Evolutionary conservation across 495 filamentous ascomycete species (phyloP), one percentile per base, ranked within the genome.

Genomic region (Trichoderma asperelloides): DNA sequence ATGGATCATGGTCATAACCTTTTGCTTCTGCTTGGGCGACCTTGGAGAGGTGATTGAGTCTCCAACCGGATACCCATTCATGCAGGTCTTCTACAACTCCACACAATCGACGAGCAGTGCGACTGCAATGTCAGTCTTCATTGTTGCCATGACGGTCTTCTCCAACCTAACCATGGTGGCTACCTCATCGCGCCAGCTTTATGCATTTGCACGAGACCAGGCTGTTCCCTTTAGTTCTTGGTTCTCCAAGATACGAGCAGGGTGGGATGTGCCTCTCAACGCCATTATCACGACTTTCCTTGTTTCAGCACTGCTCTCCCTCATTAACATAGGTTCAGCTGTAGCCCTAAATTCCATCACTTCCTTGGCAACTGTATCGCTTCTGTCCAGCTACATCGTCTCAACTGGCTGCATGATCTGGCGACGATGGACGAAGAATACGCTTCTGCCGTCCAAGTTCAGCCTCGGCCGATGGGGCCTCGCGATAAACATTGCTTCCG

Each of bases 191-290:
- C 78, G 87, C 25, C 79, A 84, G 62, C 76, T 76, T 15, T 89
- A 83, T 82, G 79, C 86, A 1, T 89, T 89, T 70, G 85, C 87
- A 12, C 73, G 86, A 7, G 87, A 89, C 70, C 73, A 79, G 16
- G 87, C 85, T 13, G 74, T 89, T 0, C 87, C 87, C 3, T 86
- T 83, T 69, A 82, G 80, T 15, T 68, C 70, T 3, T 79, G 81
- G 68, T 81, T 87, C 49, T 49, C 49, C 21, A 33, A 69, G 30
- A 74, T 80, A 30, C 68, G 75, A 37, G 71, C 69, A 23, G 73
- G 74, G 63, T 82, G 72, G 67, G 78, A 81, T 63, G 79, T 90
- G 43, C 86, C 84, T 12, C 71, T 83, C 65, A 83, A 81, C 70
- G 77, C 86, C 1, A 78, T 84, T 62, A 68, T 81, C 27, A 67